Evolutionary conservation across 345 rosid genomes (phyloP).

Genomic region (sweet orange (Citrus sinensis)): DVS_A1.0 CM039161.1:19821501-19822000

Average conservation of each 20-base stretch:
- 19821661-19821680: background rate
- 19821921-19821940: background rate
- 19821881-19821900: background rate
- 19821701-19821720: background rate
- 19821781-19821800: too few relatives aligned
- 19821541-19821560: background rate
- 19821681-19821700: background rate
- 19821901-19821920: background rate
- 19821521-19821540: background rate
- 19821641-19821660: background rate
- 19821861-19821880: background rate
- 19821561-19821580: background rate
- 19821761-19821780: background rate
- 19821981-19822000: background rate
- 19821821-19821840: background rate
- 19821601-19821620: background rate
- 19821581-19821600: background rate
- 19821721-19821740: background rate
- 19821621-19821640: background rate
- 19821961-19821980: background rate
- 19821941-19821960: slow-evolving; percentile 4
- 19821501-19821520: background rate
- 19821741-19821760: background rate
- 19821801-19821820: background rate
- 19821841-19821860: background rate